These are phyloP conservation scores for Chytridium lagenaria DNA, from an alignment of 371 early-diverging fungal species.

Conservation along the genomic window DNA sequence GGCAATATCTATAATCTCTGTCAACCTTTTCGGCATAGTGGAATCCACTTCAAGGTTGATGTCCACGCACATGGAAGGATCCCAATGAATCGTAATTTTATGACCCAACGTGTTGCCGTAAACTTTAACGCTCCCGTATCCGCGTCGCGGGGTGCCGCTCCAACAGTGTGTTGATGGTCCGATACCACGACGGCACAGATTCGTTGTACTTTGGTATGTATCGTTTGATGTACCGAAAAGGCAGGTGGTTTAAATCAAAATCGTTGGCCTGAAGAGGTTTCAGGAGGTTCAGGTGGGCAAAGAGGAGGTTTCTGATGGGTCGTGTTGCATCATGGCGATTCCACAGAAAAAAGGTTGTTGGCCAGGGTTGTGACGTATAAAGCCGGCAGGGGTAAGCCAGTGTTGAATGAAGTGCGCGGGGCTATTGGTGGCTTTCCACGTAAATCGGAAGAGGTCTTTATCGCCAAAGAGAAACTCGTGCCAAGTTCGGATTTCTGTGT, in stretches of 20 bases:
- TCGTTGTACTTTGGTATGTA: neutral
- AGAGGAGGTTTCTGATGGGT: neutral
- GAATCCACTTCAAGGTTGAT: neutral
- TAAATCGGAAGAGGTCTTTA: slow-evolving; percentile 1
- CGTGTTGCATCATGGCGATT: slow-evolving; percentile 1
- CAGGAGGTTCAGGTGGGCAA: neutral
- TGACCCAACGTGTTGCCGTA: neutral
- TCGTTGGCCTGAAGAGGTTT: neutral
- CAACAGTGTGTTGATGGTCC: neutral
- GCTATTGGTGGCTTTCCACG: neutral
- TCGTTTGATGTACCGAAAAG: neutral
- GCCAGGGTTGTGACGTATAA: neutral
- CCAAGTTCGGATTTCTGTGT: neutral
- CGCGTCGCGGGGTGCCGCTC: neutral
- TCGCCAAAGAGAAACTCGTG: neutral
- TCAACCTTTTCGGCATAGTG: neutral
- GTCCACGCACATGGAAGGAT: neutral
- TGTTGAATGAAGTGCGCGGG: neutral
- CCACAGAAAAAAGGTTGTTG: neutral
- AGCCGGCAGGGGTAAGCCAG: neutral
- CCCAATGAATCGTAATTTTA: neutral
- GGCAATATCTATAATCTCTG: neutral
- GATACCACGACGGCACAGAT: neutral
- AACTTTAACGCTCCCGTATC: no score
- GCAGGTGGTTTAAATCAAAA: neutral